A percentile compares a stretch with the other conserved stretches of the same genome.
These are phyloP conservation scores for Triglochin maritima DNA, from an alignment of 106 monocot genomes.

Conservation along the genomic window DNA sequence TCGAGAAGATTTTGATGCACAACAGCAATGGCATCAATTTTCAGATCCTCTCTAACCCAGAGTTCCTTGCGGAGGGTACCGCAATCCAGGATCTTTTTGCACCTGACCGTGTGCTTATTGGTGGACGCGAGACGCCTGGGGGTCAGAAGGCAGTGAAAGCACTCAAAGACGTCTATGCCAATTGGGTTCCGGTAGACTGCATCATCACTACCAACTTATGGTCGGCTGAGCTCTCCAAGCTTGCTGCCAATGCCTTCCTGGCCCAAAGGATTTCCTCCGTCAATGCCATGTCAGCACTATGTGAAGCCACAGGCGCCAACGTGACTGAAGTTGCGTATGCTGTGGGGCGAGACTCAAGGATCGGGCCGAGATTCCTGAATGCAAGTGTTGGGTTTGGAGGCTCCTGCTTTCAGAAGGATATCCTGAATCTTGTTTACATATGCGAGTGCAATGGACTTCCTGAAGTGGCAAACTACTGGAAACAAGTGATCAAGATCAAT, in stretches of 20 bases:
- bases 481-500: slow-evolving; percentile 42
- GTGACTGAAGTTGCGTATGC: slow-evolving; percentile 31
- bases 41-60: slow-evolving; percentile 38
- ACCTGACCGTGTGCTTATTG: slow-evolving; percentile 38
- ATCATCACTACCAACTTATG: slow-evolving; percentile 38
- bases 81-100: slow-evolving; percentile 36
- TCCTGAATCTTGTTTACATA: slow-evolving; percentile 37
- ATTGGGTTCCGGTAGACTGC: slow-evolving; percentile 32
- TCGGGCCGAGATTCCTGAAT: slow-evolving; percentile 33
- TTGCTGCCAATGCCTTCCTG: slow-evolving; percentile 37
- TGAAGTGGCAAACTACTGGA: slow-evolving; percentile 45
- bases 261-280: slow-evolving; percentile 40
- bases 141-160: slow-evolving; percentile 32
- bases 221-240: slow-evolving; percentile 41
- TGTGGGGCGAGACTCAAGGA: slow-evolving; percentile 35
- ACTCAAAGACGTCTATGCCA: slow-evolving; percentile 30
- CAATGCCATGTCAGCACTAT: slow-evolving; percentile 36
- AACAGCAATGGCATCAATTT: slow-evolving; percentile 38
- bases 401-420: slow-evolving; percentile 45
- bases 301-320: slow-evolving; percentile 36
- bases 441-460: slow-evolving; percentile 40
- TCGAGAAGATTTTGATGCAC: slow-evolving; percentile 41
- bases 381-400: slow-evolving; percentile 44
- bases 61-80: slow-evolving; percentile 43
- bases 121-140: slow-evolving; percentile 35